Evolutionary conservation across 305 asterid species (phyloP).

Genomic region (Fraxinus ornus): DNA sequence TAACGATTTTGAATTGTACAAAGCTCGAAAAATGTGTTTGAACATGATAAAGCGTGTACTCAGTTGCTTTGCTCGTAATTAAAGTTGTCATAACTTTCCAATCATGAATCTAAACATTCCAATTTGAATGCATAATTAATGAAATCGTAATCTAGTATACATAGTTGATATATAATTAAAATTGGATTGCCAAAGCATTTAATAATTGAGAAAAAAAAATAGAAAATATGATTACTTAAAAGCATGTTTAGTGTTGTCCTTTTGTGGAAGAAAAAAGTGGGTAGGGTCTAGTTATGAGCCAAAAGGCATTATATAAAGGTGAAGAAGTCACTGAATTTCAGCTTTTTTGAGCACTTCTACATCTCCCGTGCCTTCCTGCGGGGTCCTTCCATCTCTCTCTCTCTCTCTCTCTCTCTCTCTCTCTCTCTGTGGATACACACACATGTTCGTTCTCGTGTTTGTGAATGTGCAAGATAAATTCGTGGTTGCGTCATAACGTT

Average conservation of each 20-base stretch:
- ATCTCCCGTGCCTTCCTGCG: slow-evolving; percentile 45
- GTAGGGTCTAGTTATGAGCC: slow-evolving; percentile 20
- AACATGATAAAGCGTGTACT: slow-evolving; percentile 20
- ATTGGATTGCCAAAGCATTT: background rate
- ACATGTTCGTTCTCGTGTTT: background rate
- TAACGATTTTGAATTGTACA: background rate
- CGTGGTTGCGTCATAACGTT: background rate
- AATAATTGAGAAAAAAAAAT: background rate
- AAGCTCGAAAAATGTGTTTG: background rate
- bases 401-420: slow-evolving; percentile 8
- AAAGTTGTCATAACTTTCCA: slow-evolving; percentile 39
- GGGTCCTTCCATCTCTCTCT: slow-evolving; percentile 42
- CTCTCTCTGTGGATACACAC: no score
- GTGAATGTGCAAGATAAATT: background rate
- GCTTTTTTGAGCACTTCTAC: slow-evolving; percentile 58
- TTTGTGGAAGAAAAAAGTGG: slow-evolving; percentile 34
- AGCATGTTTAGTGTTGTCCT: slow-evolving; percentile 46
- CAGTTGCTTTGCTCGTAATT: slow-evolving; percentile 29
- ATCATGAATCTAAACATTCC: slow-evolving; percentile 43
- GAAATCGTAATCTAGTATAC: slow-evolving; percentile 39
- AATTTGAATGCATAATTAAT: slow-evolving; percentile 27
- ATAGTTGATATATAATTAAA: background rate
- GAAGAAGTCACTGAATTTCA: slow-evolving; percentile 46
- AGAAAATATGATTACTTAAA: slow-evolving; percentile 28
- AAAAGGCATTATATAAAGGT: slow-evolving; percentile 27